These are phyloP conservation scores for Verticillium nonalfalfae DNA, from an alignment of 2,329 filamentous ascomycete species.

Conservation along the genomic window DNA sequence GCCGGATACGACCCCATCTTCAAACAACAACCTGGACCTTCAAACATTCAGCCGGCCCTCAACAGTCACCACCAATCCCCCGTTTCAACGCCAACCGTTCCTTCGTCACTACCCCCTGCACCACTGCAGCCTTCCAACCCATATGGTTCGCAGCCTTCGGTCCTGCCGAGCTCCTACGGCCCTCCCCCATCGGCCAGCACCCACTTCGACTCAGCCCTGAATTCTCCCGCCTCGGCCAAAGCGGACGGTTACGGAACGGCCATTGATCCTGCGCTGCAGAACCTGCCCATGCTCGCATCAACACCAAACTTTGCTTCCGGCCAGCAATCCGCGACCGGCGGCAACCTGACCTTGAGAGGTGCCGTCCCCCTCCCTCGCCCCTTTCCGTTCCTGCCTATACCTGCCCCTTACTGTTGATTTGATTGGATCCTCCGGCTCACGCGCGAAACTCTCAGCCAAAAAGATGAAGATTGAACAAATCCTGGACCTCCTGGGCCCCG, in stretches of 20 bases:
- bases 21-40: conserved; percentile 65
- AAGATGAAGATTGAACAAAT: conserved; percentile 71
- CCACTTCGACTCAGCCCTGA: conserved; percentile 15
- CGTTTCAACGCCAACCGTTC: conserved; percentile 22
- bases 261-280: conserved; percentile 60
- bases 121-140: conserved; percentile 5
- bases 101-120: conserved; percentile 22
- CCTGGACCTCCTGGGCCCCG: conserved; percentile 52
- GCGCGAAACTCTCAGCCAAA: conserved; percentile 40
- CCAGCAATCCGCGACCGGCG: conserved; percentile 20
- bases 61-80: conserved; percentile 29
- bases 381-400: conserved; percentile 18
- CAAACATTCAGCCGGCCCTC: conserved; percentile 66
- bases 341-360: conserved; percentile 41
- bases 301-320: conserved; percentile 21
- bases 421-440: conserved; percentile 33
- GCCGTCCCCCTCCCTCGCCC: conserved; percentile 33
- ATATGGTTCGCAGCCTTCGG: not conserved
- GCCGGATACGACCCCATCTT: conserved; percentile 84
- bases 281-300: conserved; percentile 15
- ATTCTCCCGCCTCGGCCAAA: conserved; percentile 20
- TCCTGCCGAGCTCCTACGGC: conserved; percentile 13
- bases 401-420: conserved; percentile 19
- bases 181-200: conserved; percentile 9
- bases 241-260: conserved; percentile 31